Percentiles rank a stretch among this genome's conserved stretches.
Conservation (phyloP, 2,329 filamentous ascomycete species). For the Blastomyces parvus region DNA sequence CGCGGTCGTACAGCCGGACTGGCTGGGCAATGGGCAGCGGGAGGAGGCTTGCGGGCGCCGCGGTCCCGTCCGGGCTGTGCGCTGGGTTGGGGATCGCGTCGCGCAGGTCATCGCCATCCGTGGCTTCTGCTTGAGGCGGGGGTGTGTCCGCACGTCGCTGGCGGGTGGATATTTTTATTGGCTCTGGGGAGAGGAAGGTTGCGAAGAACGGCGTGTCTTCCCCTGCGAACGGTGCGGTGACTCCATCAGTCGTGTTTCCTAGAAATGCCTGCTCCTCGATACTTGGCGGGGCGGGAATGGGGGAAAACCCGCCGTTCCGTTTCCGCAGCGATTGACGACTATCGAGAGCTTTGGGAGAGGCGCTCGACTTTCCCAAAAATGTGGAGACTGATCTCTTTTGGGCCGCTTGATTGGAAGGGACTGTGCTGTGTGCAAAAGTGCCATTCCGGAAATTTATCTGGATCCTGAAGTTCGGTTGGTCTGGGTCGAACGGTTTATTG, state of each 20-base stretch:
- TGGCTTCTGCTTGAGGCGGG: neutral
- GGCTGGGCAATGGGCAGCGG: conserved; percentile 63
- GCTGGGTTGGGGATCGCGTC: conserved; percentile 54
- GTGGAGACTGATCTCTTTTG: neutral
- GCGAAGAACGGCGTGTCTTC: conserved; percentile 87
- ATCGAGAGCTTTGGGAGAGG: neutral
- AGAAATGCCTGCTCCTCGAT: conserved; percentile 68
- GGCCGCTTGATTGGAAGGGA: conserved; percentile 22
- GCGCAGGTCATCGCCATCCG: conserved; percentile 38
- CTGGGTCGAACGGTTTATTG: conserved; percentile 52
- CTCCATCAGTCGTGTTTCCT: conserved; percentile 73
- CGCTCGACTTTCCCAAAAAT: neutral
- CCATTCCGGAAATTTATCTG: conserved; percentile 57
- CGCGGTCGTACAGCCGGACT: conserved; percentile 75
- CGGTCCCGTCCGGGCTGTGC: conserved; percentile 58
- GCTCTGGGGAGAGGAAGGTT: conserved; percentile 48
- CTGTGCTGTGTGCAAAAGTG: conserved; percentile 53
- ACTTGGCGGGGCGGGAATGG: conserved; percentile 40
- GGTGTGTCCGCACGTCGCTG: conserved; percentile 9
- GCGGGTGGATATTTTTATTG: conserved; percentile 21
- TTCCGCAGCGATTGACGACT: neutral
- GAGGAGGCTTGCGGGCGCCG: conserved; percentile 61
- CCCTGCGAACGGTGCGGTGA: conserved; percentile 61
- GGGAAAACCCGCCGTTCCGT: conserved; percentile 30
- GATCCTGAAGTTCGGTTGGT: conserved; percentile 69